phyloP scores from a whole-genome alignment of 139 green algal genomes.

The Zygnema circumcarinatum region DNA sequence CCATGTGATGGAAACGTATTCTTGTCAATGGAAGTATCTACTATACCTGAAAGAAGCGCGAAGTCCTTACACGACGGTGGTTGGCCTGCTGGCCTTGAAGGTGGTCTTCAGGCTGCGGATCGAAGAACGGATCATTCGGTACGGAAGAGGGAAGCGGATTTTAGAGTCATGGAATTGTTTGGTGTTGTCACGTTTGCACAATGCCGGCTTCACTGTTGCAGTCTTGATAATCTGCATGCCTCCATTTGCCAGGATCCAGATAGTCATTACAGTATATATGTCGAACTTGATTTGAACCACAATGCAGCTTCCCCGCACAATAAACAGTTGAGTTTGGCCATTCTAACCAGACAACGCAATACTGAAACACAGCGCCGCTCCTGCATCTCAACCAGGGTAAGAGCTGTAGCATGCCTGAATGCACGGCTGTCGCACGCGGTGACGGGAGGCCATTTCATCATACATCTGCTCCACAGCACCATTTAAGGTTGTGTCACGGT shows the following conservation, averaged over 20 bases:
- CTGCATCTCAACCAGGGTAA: no score
- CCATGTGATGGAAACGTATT: no score
- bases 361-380: no score
- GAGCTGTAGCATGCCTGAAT: constrained; percentile 69
- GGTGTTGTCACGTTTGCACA: constrained; percentile 89
- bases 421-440: constrained; percentile 83
- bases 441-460: constrained; percentile 95
- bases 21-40: no score
- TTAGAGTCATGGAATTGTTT: constrained; percentile 92
- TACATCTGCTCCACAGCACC: constrained; percentile 95
- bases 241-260: background rate
- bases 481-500: constrained; percentile 98
- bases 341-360: no score
- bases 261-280: background rate
- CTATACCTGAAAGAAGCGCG: no score
- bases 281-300: background rate
- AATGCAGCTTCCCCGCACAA: no score
- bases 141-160: constrained; percentile 57
- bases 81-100: constrained; percentile 55
- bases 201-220: constrained; percentile 74
- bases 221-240: constrained; percentile 99
- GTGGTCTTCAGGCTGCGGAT: constrained; percentile 54
- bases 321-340: no score
- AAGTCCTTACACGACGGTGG: constrained; percentile 34
- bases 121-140: constrained; percentile 40